Evolutionary conservation across 495 filamentous ascomycete genomes (phyloP), one percentile per base, ranked within the genome.

Genomic region (Astrocystis sublimbata): DNA sequence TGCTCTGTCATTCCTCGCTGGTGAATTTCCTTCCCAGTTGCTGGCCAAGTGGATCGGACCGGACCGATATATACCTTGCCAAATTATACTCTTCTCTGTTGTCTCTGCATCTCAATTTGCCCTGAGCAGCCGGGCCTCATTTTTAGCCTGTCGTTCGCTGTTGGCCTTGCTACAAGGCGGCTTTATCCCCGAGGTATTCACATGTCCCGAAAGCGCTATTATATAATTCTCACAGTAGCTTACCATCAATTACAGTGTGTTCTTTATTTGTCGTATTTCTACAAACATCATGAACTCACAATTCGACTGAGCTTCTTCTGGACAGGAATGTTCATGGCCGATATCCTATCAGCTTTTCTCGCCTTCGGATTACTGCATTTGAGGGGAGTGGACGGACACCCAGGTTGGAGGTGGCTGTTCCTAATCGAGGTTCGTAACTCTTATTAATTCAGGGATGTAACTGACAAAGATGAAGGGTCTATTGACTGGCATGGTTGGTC

Each of bases 41-140:
- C 72, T 93, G 8, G 85, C 83, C 17, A 93, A 94, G 67, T 88
- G 83, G 75, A 61, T 94, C 30, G 92, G 92, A 0, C 90, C 92
- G 0, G 92, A 96, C 70, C 82, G 85, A 31, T 96, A 92, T 89
- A 93, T 96, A 54, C 91, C 92, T 0, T 75, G 88, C 28, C 90
- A 93, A 66, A 93, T 93, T 83, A 76, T 91, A 1, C 78, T 81
- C 4, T 96, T 91, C 89, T 89, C 86, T 67, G 63, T 92, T 8
- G 85, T 93, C 33, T 89, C 90, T 0, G 75, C 78, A 23, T 81
- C 78, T 42, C 90, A 93, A 72, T 85, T 89, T 10, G 86, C 86
- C 59, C 68, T 96, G 7, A 79, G 71, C 36, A 85, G 85, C 1
- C 77, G 80, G n/a, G 65, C 70, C 0, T 83, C 85, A 0, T 96